phyloP scores from a whole-genome alignment of 345 rosid species.

The Brassica rapa region DNA sequence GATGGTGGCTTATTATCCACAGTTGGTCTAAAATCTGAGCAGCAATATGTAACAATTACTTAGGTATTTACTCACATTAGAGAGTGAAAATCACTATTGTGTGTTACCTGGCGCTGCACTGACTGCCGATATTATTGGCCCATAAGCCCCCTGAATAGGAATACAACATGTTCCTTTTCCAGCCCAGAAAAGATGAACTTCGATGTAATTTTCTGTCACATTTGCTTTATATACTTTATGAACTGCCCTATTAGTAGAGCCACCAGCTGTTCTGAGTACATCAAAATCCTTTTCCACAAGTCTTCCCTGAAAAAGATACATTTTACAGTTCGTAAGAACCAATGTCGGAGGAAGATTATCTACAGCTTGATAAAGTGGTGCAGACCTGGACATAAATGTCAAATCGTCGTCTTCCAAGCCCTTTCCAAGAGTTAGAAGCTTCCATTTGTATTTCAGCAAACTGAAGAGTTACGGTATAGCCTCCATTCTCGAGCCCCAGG shows the following conservation, averaged over 20 bases:
- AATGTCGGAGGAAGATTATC: background rate
- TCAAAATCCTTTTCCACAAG: slow-evolving; percentile 56
- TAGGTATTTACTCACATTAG: background rate
- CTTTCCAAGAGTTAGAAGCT: slow-evolving; percentile 35
- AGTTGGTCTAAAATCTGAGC: slow-evolving; percentile 66
- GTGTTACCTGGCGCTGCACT: slow-evolving; percentile 64
- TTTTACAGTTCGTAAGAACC: background rate
- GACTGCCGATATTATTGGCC: slow-evolving; percentile 51
- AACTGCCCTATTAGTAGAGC: slow-evolving; percentile 38
- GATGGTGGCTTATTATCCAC: slow-evolving; percentile 54
- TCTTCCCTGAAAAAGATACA: slow-evolving; percentile 40
- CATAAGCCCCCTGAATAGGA: slow-evolving; percentile 44
- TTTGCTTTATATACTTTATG: slow-evolving; percentile 30
- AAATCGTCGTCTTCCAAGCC: slow-evolving; percentile 49
- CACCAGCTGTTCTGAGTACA: slow-evolving; percentile 45
- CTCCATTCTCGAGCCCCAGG: slow-evolving; percentile 42
- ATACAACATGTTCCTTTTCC: slow-evolving; percentile 48
- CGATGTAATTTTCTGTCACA: slow-evolving; percentile 41
- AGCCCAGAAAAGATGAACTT: slow-evolving; percentile 46
- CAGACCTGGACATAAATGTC: slow-evolving; percentile 56
- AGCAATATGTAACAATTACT: background rate
- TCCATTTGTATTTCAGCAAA: slow-evolving; percentile 37
- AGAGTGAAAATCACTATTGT: background rate
- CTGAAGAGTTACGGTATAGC: slow-evolving; percentile 25
- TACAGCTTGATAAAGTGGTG: background rate